Base-by-base conservation (phyloP, 768 basidiomycete genomes). In the Xanthoconium purpureum region DNA sequence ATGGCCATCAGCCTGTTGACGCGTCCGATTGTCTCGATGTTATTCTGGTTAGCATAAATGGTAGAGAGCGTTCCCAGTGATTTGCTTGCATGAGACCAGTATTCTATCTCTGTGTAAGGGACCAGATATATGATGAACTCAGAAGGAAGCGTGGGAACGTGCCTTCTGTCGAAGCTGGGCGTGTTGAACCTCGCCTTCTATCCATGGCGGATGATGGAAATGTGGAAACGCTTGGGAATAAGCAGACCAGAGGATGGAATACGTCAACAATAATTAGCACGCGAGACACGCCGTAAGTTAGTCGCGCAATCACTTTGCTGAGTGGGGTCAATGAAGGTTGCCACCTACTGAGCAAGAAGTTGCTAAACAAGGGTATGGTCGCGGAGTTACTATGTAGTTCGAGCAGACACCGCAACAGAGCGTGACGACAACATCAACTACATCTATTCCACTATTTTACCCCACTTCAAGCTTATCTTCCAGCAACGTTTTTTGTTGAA, bases 101-200 rank as follows among this genome's bases (percentile, higher is more conserved):
- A 87, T 53, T 88, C 84, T 59, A 89, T 74, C 75, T 91, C 90
- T 93, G 72, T 54, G 62, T 17, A 39, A 54, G 47, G 20, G 32
- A 46, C 39, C 20, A 24, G 49, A 47, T 52, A 50, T 46, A 51
- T 51, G 54, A 56, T 47, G 45, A 55, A 38, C 49, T 53, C 59
- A 50, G 52, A 44, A 50, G 55, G 38, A 45, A 52, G 62, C 65
- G 61, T 64, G 66, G 49, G 62, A 75, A 71, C 69, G 56, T 69
- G 87, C 90, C 90, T 86, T 91, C 90, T 8, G 84, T 83, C 30
- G 87, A 85, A 57, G 85, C 84, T 58, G 88, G 88, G 56, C 87
- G 83, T 38, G 78, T 74, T 50, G 78, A 69, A 62, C 77, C 80
- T 66, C 89, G 82, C 66, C 87, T 80, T 73, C 85, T 80, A 63